Percentiles rank a stretch among this genome's conserved stretches.
Conservation (phyloP, 257 asterid genomes). For the Cinchona pubescens region DNA sequence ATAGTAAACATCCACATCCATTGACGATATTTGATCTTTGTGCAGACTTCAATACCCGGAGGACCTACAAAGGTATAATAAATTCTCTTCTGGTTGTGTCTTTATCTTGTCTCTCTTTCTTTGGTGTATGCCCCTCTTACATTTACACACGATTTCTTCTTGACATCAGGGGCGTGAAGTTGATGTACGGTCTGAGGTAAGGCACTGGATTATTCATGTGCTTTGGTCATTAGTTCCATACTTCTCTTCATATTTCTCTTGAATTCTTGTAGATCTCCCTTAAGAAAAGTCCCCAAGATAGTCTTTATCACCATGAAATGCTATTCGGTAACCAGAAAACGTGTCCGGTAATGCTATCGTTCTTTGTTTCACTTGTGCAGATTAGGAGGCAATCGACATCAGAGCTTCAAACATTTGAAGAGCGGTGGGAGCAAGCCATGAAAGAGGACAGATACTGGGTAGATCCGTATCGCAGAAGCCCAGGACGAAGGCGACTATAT, state of each 20-base stretch:
- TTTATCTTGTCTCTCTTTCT: not conserved
- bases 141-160: conserved; percentile 13
- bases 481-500: conserved; percentile 18
- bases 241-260: no score
- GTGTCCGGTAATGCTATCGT: not conserved
- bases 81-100: not conserved
- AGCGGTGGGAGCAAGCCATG: conserved; percentile 77
- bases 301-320: not conserved
- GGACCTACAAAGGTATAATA: conserved; percentile 51
- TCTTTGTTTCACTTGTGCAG: conserved; percentile 27
- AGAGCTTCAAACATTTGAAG: conserved; percentile 66
- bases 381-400: conserved; percentile 64
- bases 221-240: not conserved
- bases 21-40: conserved; percentile 20
- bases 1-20: not conserved
- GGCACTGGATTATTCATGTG: conserved; percentile 9
- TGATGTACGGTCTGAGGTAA: conserved; percentile 81
- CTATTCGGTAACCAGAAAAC: not conserved
- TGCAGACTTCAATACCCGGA: conserved; percentile 43
- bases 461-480: conserved; percentile 54
- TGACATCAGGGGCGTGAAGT: conserved; percentile 49
- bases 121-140: not conserved
- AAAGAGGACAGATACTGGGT: conserved; percentile 64
- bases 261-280: not conserved
- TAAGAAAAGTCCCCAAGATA: not conserved